Percentiles rank a stretch among this genome's conserved stretches.
Conservation (phyloP, 345 rosid genomes). For the Arabidopsis arenosa region DNA sequence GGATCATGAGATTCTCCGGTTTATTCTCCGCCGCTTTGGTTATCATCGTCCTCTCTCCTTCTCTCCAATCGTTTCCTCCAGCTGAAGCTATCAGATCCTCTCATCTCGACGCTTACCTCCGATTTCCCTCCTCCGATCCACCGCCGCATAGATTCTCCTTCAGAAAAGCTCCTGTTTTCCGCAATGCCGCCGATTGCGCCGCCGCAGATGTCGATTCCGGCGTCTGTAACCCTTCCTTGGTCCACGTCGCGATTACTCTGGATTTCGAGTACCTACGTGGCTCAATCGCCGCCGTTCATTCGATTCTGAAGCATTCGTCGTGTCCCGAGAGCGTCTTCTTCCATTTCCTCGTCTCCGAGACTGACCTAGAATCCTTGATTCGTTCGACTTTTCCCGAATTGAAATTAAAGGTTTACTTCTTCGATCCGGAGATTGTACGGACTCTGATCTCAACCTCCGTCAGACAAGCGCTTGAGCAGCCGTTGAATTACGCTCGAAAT, state of each 20-base stretch:
- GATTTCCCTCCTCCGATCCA: slow-evolving; percentile 43
- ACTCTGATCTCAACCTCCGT: slow-evolving; percentile 82
- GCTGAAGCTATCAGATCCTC: slow-evolving; percentile 93
- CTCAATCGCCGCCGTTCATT: slow-evolving; percentile 94
- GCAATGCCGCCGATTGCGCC: slow-evolving; percentile 88
- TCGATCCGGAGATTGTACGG: slow-evolving; percentile 81
- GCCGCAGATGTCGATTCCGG: slow-evolving; percentile 47
- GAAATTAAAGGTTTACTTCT: slow-evolving; percentile 85
- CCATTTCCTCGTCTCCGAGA: slow-evolving; percentile 87
- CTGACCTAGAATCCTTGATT: slow-evolving; percentile 64
- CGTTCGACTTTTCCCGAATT: slow-evolving; percentile 81
- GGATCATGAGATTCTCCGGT: slow-evolving; percentile 75
- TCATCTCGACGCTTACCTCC: slow-evolving; percentile 55
- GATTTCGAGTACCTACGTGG: slow-evolving; percentile 93
- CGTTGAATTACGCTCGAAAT: slow-evolving; percentile 91
- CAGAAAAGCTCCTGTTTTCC: slow-evolving; percentile 61
- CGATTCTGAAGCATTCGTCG: slow-evolving; percentile 71
- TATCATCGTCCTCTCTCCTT: slow-evolving; percentile 79
- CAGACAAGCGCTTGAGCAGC: slow-evolving; percentile 93
- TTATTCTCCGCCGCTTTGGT: slow-evolving; percentile 74
- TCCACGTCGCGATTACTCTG: slow-evolving; percentile 90
- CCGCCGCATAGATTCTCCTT: slow-evolving; percentile 58
- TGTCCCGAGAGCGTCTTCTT: slow-evolving; percentile 92
- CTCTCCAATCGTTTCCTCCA: slow-evolving; percentile 86
- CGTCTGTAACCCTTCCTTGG: slow-evolving; percentile 78